Percentiles rank a stretch among this genome's conserved stretches.
Conservation (phyloP, 2,329 filamentous ascomycete genomes). For the Exserohilum rostratum region DNA sequence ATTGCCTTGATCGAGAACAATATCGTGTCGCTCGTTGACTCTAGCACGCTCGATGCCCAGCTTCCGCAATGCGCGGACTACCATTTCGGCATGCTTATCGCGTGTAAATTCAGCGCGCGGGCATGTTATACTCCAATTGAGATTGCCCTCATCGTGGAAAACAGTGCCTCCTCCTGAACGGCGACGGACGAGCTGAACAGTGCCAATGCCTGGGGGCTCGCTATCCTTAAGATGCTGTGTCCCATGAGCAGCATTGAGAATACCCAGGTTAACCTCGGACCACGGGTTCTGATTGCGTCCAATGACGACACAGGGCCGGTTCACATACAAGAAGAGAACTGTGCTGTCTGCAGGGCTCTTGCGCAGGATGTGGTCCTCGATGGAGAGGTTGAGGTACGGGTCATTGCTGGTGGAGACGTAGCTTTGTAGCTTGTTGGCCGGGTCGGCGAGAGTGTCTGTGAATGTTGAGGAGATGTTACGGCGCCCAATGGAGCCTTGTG, state of each 20-base stretch:
- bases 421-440: conserved; percentile 50
- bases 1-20: conserved; percentile 70
- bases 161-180: conserved; percentile 90
- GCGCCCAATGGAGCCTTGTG: neutral
- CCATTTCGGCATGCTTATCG: conserved; percentile 89
- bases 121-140: conserved; percentile 93
- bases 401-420: conserved; percentile 63
- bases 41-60: conserved; percentile 65
- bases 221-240: conserved; percentile 27
- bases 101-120: conserved; percentile 78
- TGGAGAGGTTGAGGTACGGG: conserved; percentile 88
- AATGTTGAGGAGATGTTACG: conserved; percentile 29
- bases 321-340: conserved; percentile 86
- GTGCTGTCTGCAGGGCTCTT: conserved; percentile 73
- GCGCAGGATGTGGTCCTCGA: conserved; percentile 88
- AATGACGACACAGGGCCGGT: conserved; percentile 85
- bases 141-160: conserved; percentile 90
- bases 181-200: conserved; percentile 74
- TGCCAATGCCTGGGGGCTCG: conserved; percentile 50
- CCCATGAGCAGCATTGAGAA: conserved; percentile 56
- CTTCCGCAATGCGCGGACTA: conserved; percentile 76
- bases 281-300: conserved; percentile 98
- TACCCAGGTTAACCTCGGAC: conserved; percentile 80
- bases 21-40: conserved; percentile 92
- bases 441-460: conserved; percentile 37